Base-by-base conservation (phyloP, 2,329 filamentous ascomycete species). In the Epichloe sibirici region DNA sequence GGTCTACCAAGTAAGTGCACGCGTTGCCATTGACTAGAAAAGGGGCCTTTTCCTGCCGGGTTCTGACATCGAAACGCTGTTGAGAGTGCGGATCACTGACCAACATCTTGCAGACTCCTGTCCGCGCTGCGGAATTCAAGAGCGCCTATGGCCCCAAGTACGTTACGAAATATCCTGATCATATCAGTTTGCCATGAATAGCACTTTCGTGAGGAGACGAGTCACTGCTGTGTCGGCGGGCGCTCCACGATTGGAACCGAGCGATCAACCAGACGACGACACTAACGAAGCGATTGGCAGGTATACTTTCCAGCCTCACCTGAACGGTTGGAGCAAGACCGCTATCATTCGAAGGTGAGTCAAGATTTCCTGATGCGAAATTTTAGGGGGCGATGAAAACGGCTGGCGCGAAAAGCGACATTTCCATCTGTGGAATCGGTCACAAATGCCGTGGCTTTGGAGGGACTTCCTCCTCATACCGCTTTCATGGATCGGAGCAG, bases 141-240 rank as follows among this genome's bases (percentile, higher is more conserved):
- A 83, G 79, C 71, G 71, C 75, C 59, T 83, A 80, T 66, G 81
- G 79, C 65, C 82, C 82, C 51, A 84, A 82, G 82, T 85, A 79
- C 70, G 66, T 66, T 3, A 56, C 38, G 39, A 28, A 23, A 40
- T 35, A 35, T n/a, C 31, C 21, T 34, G 11, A 28, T 17, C 5
- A 39, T 17, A 15, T 21, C 25, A 4, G 25, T n/a, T 25, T 17
- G 9, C 43, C 7, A 25, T 34, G 25, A 45, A 11, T 1, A 25
- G 6, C 9, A n/a, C 9, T 4, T 17, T 28, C 7, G 40, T 9
- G 17, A 23, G 9, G 12, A 13, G 50, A 12, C 5, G 3, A 13
- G 13, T 34, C 6, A 4, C 42, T 13, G 38, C n/a, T 49, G 6
- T 11, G 5, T 2, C 35, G 5, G 13, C 5, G 17, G 23, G 9